Base-by-base conservation (phyloP, 768 basidiomycete genomes). In the Hydnomerulius pinastri region DNA sequence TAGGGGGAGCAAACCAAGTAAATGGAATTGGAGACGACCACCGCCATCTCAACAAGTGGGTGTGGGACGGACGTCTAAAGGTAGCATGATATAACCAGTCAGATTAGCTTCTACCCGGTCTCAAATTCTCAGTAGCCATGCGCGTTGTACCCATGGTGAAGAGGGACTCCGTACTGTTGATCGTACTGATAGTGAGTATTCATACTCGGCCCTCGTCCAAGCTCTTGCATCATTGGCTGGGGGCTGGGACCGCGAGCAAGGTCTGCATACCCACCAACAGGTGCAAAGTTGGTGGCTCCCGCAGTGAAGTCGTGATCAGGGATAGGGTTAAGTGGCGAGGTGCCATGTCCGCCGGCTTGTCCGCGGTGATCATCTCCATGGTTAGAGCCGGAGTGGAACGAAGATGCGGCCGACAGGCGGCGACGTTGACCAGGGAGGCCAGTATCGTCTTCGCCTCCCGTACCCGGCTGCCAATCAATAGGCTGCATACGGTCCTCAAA, bases 401-500 rank as follows among this genome's bases (percentile, higher is more conserved):
- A 90, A 15, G 86, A 88, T 21, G 80, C 79, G 47, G 70, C 75
- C 20, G 88, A 87, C 35, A 69, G 65, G 50, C 71, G 68, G 45
- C 79, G 80, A 58, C 74, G 81, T 50, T 71, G 69, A 39, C 75
- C 73, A 23, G 82, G 71, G 42, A 77, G 65, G 51, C 68, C 77
- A 28, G 58, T 45, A 48, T 80, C 77, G 7, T 78, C 77, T 4
- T 72, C 72, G 46, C 63, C 71, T 25, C 69, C 73, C n/a, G n/a
- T n/a, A 41, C 68, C 74, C n/a, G 89, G 88, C 63, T 87, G 82
- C 90, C 89, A 93, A 72, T 92, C 85, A 64, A 93, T 90, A 53
- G 92, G 91, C 51, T 87, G 82, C 73, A 95, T 81, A 57, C 91
- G 89, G 54, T 84, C 82, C 60, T 90, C 87, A 65, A 93, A 93